Evolutionary conservation across 331 rosid species (phyloP), one percentile per base, ranked within the genome.

Genomic region (Acacia pycnantha): DNA sequence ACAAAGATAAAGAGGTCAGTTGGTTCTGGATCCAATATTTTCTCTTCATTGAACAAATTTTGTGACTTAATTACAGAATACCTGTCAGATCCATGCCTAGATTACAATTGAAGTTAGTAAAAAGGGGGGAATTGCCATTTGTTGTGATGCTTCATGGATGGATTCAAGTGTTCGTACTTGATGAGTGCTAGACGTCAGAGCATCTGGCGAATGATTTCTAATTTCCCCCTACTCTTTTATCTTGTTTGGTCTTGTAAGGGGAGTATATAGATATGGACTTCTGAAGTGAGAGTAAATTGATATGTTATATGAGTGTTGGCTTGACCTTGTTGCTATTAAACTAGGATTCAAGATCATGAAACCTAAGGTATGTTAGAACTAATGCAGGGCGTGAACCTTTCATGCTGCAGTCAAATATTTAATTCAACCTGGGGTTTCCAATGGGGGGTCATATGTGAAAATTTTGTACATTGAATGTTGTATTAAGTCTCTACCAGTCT

Each of bases 141-240:
- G 56, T 71, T 50, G 43, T 59, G 78, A 62, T 79, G 71, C 80
- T 40, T 11, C 41, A 67, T 80, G 50, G 74, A 48, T 29, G 72
- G 29, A 76, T 31, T 82, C 50, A 48, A 86, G 71, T 44, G 76
- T 71, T 68, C 65, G 65, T 21, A 27, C 75, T 79, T 72, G 77
- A 65, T 56, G 66, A 67, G 79, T 64, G 29, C 64, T 75, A 35
- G 72, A 35, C 6, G 1, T 40, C 50, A 70, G n/a, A n/a, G 33
- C 26, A 41, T 43, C 44, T 74, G 84, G 76, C 43, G 76, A 73
- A 35, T 26, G 50, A 24, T 8, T 64, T n/a, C 70, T 31, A 69
- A 68, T 3, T 41, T 21, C 6, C 47, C 71, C 24, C 22, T 74
- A 22, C 59, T 46, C 18, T 58, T 29, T 78, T 47, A n/a, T 58